These are phyloP conservation scores for Erysimum cheiranthoides DNA, from an alignment of 345 rosid genomes.

Conservation along the genomic window DNA sequence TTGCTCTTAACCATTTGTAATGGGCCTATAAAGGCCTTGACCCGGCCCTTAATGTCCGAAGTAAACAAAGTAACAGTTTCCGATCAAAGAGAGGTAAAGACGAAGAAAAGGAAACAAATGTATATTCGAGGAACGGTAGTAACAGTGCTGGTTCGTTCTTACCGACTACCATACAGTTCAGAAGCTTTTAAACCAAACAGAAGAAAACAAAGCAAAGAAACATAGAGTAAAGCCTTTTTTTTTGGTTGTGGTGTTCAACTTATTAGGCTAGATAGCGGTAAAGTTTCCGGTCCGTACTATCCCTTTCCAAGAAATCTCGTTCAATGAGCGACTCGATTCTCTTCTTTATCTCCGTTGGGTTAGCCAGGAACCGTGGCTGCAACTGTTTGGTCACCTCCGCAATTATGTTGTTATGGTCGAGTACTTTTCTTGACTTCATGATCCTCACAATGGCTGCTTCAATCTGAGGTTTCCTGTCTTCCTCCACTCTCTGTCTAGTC, in stretches of 20 bases:
- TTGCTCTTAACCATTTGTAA: neutral
- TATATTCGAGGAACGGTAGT: constrained; percentile 20
- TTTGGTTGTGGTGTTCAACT: constrained; percentile 20
- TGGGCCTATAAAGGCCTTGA: neutral
- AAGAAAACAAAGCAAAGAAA: constrained; percentile 28
- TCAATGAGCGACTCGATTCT: constrained; percentile 96
- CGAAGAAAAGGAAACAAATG: constrained; percentile 29
- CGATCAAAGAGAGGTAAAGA: neutral
- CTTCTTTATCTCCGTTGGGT: constrained; percentile 95
- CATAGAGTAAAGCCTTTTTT: neutral
- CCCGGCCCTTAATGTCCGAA: neutral
- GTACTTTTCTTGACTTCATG: constrained; percentile 95
- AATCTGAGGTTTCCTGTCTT: constrained; percentile 97
- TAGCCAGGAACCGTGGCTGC: constrained; percentile 94
- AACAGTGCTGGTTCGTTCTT: constrained; percentile 15
- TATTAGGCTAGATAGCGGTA: constrained; percentile 90
- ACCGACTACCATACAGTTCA: constrained; percentile 24
- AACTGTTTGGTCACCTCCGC: constrained; percentile 95
- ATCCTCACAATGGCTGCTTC: constrained; percentile 98
- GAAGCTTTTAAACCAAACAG: constrained; percentile 39
- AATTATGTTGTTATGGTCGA: constrained; percentile 94
- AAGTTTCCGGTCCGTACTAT: constrained; percentile 77
- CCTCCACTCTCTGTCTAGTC: constrained; percentile 98
- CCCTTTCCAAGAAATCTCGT: constrained; percentile 98
- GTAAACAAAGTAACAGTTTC: neutral